Evolutionary conservation across 768 basidiomycete genomes (phyloP), one percentile per base, ranked within the genome.

Genomic region (Amanita pseudoporphyria): DNA sequence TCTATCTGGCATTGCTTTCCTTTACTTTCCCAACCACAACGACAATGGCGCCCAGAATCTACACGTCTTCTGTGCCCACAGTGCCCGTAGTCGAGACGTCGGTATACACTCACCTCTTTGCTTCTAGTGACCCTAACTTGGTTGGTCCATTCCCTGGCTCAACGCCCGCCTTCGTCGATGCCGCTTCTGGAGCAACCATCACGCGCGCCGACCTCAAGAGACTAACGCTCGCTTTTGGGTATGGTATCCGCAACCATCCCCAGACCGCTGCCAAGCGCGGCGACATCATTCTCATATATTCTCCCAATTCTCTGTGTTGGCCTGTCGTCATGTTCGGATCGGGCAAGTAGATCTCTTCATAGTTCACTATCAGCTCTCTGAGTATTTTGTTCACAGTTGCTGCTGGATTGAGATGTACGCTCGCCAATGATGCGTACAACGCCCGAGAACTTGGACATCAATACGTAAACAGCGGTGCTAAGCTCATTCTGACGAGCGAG

Each of bases 381-480:
- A 37, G 32, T 22, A 22, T 14, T 52, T 62, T 43, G 62, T 64
- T 14, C 36, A 26, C 39, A 60, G 68, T 82, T 37, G 82, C 88
- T 0, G 84, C 82, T 0, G 86, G 85, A 3, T 58, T 87, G 13
- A 66, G 77, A 38, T 75, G 77, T 46, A 86, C 88, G 0, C 77
- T 87, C 12, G 84, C 84, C 13, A 93, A 90, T 60, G 79, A 74
- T 51, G 71, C 72, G 0, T 92, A 87, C 58, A 84, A 79, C 3
- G 61, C 79, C 3, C 59, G 66, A 6, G 91, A 94, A 59, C 73
- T 93, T 0, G 71, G 69, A 1, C 79, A 79, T 62, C 91, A 94
- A 60, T 82, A 85, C 52, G 64, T 54, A 10, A 81, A 93, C 58
- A 82, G 81, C 46, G 65, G 73, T 3, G 83, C 91, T 0, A 70